Conservation (phyloP, 768 basidiomycete genomes). For the Lentinus tigrinus region DNA sequence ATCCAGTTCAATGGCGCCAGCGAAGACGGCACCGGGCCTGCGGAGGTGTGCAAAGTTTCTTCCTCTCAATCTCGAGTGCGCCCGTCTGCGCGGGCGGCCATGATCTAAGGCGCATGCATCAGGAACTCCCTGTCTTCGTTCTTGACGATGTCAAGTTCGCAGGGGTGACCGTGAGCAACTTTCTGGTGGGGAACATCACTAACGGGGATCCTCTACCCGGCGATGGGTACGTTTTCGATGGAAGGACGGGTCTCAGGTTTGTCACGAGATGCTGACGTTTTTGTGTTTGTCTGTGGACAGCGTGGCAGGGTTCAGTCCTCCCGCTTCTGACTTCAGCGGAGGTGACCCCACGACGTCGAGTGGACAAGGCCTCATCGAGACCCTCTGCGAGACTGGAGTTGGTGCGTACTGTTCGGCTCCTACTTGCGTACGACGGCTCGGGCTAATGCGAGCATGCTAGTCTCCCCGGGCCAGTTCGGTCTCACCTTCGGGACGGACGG, state of each 20-base stretch:
- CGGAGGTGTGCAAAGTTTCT: not conserved
- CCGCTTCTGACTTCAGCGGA: slow-evolving; percentile 1
- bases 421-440: too few relatives aligned
- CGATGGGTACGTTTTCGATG: not conserved
- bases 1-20: slow-evolving; percentile 17
- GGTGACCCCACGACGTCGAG: not conserved
- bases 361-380: slow-evolving; percentile 3
- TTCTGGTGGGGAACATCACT: slow-evolving; percentile 16
- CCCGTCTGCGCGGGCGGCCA: not conserved
- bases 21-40: not conserved
- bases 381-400: slow-evolving; percentile 1
- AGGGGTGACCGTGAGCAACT: not conserved
- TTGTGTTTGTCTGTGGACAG: not conserved
- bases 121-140: slow-evolving; percentile 8
- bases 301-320: slow-evolving; percentile 11
- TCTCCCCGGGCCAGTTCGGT: slow-evolving; percentile 11
- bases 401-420: not conserved
- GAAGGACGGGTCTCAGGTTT: too few relatives aligned
- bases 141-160: slow-evolving; percentile 10
- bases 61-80: not conserved
- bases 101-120: not conserved
- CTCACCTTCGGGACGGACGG: not conserved
- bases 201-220: slow-evolving; percentile 8
- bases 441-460: not conserved
- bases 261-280: not conserved